Evolutionary conservation across 1,284 basidiomycete genomes (phyloP).

Genomic region (Lignosus rhinocerotis): DNA sequence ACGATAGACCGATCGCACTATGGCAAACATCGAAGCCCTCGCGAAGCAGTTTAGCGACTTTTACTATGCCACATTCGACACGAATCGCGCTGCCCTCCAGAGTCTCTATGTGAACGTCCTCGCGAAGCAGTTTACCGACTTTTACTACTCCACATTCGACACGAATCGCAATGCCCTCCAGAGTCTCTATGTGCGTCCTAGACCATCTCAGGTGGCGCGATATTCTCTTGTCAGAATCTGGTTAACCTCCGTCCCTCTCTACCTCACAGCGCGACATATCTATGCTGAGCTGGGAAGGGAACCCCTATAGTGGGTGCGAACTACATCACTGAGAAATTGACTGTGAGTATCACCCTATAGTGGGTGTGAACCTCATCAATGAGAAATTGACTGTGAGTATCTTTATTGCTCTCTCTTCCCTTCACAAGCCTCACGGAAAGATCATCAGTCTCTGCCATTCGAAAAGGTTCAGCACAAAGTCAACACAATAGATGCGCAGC

Average conservation of each 20-base stretch:
- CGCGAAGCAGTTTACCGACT: slow-evolving; percentile 70
- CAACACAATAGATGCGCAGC: slow-evolving; percentile 87
- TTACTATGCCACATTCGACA: slow-evolving; percentile 77
- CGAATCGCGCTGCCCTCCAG: slow-evolving; percentile 52
- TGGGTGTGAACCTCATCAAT: slow-evolving; percentile 64
- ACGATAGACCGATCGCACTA: slow-evolving; percentile 33
- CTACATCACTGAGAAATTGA: slow-evolving; percentile 80
- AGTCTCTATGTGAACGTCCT: slow-evolving; percentile 53
- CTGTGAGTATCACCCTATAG: slow-evolving; percentile 58
- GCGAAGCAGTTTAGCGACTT: slow-evolving; percentile 72
- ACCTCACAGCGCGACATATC: slow-evolving; percentile 70
- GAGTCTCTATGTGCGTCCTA: slow-evolving; percentile 70
- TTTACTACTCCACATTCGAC: slow-evolving; percentile 79
- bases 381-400: slow-evolving; percentile 77
- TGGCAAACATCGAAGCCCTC: slow-evolving; percentile 72
- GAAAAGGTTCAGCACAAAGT: slow-evolving; percentile 81
- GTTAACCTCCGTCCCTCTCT: neutral
- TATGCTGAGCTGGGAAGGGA: slow-evolving; percentile 89
- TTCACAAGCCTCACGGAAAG: neutral
- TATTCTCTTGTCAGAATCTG: slow-evolving; percentile 19
- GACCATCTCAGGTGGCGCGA: neutral
- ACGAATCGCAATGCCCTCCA: slow-evolving; percentile 52
- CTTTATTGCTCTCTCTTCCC: neutral
- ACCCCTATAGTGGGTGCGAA: slow-evolving; percentile 57
- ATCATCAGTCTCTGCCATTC: slow-evolving; percentile 76